Evolutionary conservation across 2,329 filamentous ascomycete genomes (phyloP).

Genomic region (Aspergillus sp.): DNA sequence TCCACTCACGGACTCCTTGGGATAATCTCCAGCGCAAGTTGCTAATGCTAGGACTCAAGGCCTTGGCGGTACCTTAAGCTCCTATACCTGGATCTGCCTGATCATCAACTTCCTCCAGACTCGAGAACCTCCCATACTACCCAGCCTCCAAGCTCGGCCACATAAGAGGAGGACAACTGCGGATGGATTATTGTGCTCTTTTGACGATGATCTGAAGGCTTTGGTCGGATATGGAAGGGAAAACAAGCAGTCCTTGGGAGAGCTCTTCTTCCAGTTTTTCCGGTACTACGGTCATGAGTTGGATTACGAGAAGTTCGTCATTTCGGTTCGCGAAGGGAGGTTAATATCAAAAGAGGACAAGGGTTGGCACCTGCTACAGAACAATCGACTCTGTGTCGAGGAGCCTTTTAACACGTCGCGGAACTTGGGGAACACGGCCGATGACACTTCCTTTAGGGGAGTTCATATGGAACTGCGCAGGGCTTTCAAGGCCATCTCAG

Average conservation of each 20-base stretch:
- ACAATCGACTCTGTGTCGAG: slow-evolving; percentile 90
- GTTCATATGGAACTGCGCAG: slow-evolving; percentile 87
- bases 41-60: slow-evolving; percentile 56
- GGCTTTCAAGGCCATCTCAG: slow-evolving; percentile 80
- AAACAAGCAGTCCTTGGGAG: slow-evolving; percentile 81
- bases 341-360: slow-evolving; percentile 82
- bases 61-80: slow-evolving; percentile 91
- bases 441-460: slow-evolving; percentile 91
- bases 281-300: slow-evolving; percentile 92
- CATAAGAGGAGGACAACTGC: slow-evolving; percentile 64
- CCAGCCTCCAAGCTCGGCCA: slow-evolving; percentile 77
- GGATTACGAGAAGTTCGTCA: slow-evolving; percentile 80
- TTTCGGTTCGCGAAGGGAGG: slow-evolving; percentile 83
- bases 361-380: slow-evolving; percentile 78
- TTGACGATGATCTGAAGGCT: slow-evolving; percentile 82
- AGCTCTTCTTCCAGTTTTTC: slow-evolving; percentile 94
- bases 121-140: slow-evolving; percentile 79
- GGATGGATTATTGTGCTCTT: slow-evolving; percentile 72
- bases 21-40: background rate
- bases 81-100: slow-evolving; percentile 99
- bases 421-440: slow-evolving; percentile 94
- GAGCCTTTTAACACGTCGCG: slow-evolving; percentile 91
- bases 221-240: slow-evolving; percentile 73
- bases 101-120: slow-evolving; percentile 96
- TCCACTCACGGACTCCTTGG: background rate